phyloP scores from a whole-genome alignment of 495 filamentous ascomycete species.

The Astrocystis sublimbata region DNA sequence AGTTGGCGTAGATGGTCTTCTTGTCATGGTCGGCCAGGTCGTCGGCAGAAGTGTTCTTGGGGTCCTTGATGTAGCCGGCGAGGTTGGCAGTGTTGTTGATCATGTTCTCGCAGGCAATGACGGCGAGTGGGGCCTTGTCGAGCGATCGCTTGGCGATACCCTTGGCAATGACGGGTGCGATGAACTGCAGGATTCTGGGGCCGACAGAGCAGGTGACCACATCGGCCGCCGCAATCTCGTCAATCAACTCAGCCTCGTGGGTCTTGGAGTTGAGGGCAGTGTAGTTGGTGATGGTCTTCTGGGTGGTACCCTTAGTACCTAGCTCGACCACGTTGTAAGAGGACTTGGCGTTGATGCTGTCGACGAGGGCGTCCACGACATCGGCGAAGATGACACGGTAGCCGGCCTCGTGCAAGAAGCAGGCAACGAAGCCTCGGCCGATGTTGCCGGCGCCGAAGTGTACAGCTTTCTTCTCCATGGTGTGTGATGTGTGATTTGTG shows the following conservation, averaged over 20 bases:
- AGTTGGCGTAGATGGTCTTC: slow-evolving; percentile 86
- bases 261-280: slow-evolving; percentile 92
- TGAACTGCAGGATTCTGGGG: slow-evolving; percentile 92
- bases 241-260: slow-evolving; percentile 72
- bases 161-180: slow-evolving; percentile 90
- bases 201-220: slow-evolving; percentile 96
- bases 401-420: slow-evolving; percentile 78
- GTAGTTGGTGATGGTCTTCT: slow-evolving; percentile 86
- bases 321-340: slow-evolving; percentile 93
- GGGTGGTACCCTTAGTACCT: slow-evolving; percentile 77
- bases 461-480: slow-evolving; percentile 76
- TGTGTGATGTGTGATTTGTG: slow-evolving; percentile 41
- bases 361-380: slow-evolving; percentile 79
- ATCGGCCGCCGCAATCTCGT: slow-evolving; percentile 84
- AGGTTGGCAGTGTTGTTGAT: slow-evolving; percentile 88
- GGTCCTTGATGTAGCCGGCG: slow-evolving; percentile 74
- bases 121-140: slow-evolving; percentile 70
- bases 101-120: slow-evolving; percentile 97
- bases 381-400: slow-evolving; percentile 96
- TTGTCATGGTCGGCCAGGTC: slow-evolving; percentile 60
- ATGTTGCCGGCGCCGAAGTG: slow-evolving; percentile 97
- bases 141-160: slow-evolving; percentile 73
- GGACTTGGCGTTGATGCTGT: slow-evolving; percentile 67
- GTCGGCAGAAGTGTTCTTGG: slow-evolving; percentile 60
- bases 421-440: slow-evolving; percentile 60